These are phyloP conservation scores for Penicillium bialowiezense DNA, from an alignment of 495 filamentous ascomycete genomes.

Conservation along the genomic window DNA sequence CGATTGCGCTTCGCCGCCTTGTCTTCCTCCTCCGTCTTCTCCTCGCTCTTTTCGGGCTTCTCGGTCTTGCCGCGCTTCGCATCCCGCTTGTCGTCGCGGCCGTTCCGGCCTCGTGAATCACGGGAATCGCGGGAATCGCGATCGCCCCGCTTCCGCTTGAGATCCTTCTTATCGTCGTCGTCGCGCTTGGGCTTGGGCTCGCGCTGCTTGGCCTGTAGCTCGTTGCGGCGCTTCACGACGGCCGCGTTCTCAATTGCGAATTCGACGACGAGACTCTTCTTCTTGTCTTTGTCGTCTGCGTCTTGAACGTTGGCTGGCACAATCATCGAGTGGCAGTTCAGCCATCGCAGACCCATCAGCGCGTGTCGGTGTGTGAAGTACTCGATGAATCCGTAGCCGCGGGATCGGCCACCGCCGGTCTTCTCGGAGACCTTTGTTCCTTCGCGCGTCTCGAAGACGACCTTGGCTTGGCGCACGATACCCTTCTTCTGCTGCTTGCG, in stretches of 20 bases:
- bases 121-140: no score
- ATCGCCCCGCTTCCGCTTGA: slow-evolving; percentile 46
- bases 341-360: slow-evolving; percentile 89
- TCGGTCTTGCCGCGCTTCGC: slow-evolving; percentile 8
- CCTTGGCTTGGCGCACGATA: slow-evolving; percentile 91
- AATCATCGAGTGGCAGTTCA: slow-evolving; percentile 79
- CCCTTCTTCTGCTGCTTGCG: slow-evolving; percentile 84
- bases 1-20: slow-evolving; percentile 59
- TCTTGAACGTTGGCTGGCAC: slow-evolving; percentile 29
- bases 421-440: slow-evolving; percentile 76
- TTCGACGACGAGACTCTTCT: slow-evolving; percentile 85
- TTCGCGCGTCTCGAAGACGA: slow-evolving; percentile 83
- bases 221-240: slow-evolving; percentile 75
- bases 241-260: slow-evolving; percentile 99
- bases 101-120: slow-evolving; percentile 24
- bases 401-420: slow-evolving; percentile 70
- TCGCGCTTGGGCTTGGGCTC: slow-evolving; percentile 21
- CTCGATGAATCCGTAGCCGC: slow-evolving; percentile 97
- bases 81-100: slow-evolving; percentile 6
- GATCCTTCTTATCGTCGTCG: slow-evolving; percentile 22
- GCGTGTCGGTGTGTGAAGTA: slow-evolving; percentile 93
- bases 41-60: slow-evolving; percentile 20
- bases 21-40: slow-evolving; percentile 42
- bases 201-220: slow-evolving; percentile 62
- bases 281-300: slow-evolving; percentile 52